Conservation (phyloP, 1,284 basidiomycete genomes). For the Coniophora puteana region DNA sequence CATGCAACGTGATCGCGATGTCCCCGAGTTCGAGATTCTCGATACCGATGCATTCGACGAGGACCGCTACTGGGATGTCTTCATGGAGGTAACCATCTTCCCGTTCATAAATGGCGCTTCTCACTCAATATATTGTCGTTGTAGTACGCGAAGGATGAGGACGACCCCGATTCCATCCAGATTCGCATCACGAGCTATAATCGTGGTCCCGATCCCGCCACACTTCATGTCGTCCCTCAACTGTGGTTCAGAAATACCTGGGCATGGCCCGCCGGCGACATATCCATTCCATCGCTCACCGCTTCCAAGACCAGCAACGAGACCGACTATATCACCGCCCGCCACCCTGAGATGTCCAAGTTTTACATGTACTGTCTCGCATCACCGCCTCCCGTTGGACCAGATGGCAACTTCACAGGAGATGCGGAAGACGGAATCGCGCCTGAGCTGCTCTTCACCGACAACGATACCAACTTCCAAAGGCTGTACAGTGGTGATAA, state of each 20-base stretch:
- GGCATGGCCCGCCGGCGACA: constrained; percentile 89
- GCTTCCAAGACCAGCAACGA: constrained; percentile 50
- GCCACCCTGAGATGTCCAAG: constrained; percentile 72
- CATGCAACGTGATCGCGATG: constrained; percentile 78
- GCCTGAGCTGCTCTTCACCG: constrained; percentile 87
- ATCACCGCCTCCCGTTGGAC: constrained; percentile 85
- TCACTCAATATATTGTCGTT: constrained; percentile 9
- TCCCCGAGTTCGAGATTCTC: constrained; percentile 89
- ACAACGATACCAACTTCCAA: constrained; percentile 96
- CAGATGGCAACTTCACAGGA: constrained; percentile 54
- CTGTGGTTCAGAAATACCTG: constrained; percentile 98
- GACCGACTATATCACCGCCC: constrained; percentile 65
- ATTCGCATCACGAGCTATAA: constrained; percentile 97
- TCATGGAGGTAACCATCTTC: constrained; percentile 74
- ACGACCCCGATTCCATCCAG: constrained; percentile 84
- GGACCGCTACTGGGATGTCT: constrained; percentile 97
- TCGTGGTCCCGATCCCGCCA: constrained; percentile 93
- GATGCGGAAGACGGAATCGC: constrained; percentile 71
- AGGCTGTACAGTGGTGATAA: constrained; percentile 90
- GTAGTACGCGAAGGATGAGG: constrained; percentile 96
- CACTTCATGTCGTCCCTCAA: constrained; percentile 92
- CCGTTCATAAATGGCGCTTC: not conserved
- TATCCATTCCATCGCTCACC: constrained; percentile 71
- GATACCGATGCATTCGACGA: constrained; percentile 93
- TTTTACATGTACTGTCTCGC: constrained; percentile 88